These are phyloP conservation scores for Suillus placidus DNA, from an alignment of 768 basidiomycete genomes.

Conservation along the genomic window DNA sequence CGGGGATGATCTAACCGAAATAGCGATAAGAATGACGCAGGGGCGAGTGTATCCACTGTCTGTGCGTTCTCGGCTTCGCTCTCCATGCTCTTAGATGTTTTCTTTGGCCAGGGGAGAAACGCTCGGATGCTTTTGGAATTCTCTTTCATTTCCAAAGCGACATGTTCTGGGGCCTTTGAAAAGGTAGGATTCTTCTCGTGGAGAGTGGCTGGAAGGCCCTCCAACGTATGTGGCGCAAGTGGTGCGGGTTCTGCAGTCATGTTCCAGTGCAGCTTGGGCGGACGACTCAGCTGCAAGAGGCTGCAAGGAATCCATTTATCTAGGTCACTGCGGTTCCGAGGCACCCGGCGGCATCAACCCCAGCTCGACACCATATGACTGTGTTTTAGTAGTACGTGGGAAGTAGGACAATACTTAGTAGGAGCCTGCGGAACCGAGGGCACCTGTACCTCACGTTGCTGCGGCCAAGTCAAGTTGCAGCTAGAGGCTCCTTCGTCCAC, in stretches of 20 bases:
- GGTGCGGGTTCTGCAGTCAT: neutral
- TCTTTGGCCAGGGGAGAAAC: constrained; percentile 45
- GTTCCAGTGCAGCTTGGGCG: neutral
- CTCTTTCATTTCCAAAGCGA: neutral
- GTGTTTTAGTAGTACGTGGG: neutral
- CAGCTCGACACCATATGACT: neutral
- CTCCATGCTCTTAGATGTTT: constrained; percentile 24
- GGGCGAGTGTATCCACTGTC: constrained; percentile 34
- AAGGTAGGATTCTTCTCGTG: constrained; percentile 47
- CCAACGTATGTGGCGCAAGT: constrained; percentile 24
- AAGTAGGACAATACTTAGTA: neutral
- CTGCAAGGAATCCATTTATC: neutral
- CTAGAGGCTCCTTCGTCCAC: too few relatives aligned
- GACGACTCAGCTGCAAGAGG: too few relatives aligned
- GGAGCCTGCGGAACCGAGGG: too few relatives aligned
- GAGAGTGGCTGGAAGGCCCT: constrained; percentile 45
- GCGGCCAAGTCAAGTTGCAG: too few relatives aligned
- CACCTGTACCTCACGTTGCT: too few relatives aligned
- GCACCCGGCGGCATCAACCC: neutral
- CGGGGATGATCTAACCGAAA: constrained; percentile 47
- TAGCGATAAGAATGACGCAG: constrained; percentile 45
- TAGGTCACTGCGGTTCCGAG: neutral
- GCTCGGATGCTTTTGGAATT: constrained; percentile 29
- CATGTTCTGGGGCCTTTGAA: neutral
- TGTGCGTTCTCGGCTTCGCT: constrained; percentile 17